These are phyloP conservation scores for Rhizopus arrhizus DNA, from an alignment of 371 early-diverging fungal genomes.

Conservation along the genomic window DNA sequence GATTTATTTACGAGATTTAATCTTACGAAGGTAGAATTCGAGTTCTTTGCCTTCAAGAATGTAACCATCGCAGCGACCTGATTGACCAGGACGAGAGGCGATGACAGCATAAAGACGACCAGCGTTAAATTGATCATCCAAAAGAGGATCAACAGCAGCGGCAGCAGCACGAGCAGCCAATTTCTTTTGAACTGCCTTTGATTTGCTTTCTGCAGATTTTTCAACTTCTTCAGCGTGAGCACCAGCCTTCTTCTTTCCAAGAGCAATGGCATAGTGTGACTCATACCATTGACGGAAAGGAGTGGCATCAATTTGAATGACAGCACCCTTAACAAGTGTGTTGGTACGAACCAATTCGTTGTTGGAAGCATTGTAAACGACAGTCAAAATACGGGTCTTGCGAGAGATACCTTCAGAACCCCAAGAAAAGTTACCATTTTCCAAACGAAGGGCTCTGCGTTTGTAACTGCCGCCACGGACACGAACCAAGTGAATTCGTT, in stretches of 20 bases:
- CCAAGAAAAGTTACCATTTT: conserved; percentile 97
- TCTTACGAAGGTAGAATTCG: conserved; percentile 91
- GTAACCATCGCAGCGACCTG: conserved; percentile 97
- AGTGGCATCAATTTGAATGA: conserved; percentile 98
- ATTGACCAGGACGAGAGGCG: conserved; percentile 98
- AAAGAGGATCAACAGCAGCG: conserved; percentile 81
- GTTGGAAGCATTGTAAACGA: conserved; percentile 94
- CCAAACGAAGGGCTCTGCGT: conserved; percentile 97
- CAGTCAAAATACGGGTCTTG: conserved; percentile 95
- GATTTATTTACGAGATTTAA: conserved; percentile 59
- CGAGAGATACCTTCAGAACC: conserved; percentile 91
- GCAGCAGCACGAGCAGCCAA: conserved; percentile 77
- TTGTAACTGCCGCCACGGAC: conserved; percentile 50
- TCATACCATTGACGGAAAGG: conserved; percentile 99
- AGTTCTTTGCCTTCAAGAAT: conserved; percentile 99
- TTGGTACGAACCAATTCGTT: conserved; percentile 81
- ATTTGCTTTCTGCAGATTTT: conserved; percentile 77
- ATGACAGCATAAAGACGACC: conserved; percentile 73
- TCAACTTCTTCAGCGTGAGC: conserved; percentile 49
- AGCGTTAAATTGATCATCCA: conserved; percentile 84
- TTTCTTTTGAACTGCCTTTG: conserved; percentile 89
- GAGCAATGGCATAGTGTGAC: conserved; percentile 86
- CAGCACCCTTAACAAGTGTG: conserved; percentile 98
- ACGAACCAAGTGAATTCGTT: conserved; percentile 92
- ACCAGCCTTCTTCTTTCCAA: conserved; percentile 84